Conservation (phyloP, 2,329 filamentous ascomycete genomes). For the Alternaria tenuissima region DNA sequence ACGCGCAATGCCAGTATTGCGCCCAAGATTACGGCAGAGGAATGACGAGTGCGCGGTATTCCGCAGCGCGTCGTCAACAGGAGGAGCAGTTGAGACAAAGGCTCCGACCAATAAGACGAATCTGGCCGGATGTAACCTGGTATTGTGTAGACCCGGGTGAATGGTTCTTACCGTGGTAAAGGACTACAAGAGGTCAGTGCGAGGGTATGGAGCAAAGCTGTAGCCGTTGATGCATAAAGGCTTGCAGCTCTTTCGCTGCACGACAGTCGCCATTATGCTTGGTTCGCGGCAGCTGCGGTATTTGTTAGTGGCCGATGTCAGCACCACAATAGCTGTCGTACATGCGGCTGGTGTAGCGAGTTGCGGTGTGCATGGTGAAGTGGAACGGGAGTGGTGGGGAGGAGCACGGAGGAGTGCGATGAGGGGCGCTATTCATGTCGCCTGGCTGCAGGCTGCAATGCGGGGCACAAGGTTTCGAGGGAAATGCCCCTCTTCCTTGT, state of each 20-base stretch:
- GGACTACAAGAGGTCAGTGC: constrained; percentile 19
- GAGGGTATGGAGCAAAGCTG: constrained; percentile 13
- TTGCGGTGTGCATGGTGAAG: constrained; percentile 30
- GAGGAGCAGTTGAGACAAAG: background rate
- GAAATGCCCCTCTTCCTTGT: constrained; percentile 18
- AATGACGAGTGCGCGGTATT: constrained; percentile 3
- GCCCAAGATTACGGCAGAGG: constrained; percentile 1
- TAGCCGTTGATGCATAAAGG: constrained; percentile 18
- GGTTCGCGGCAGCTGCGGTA: constrained; percentile 9
- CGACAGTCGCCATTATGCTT: constrained; percentile 6
- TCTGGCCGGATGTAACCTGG: background rate
- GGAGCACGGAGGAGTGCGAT: background rate
- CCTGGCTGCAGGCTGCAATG: constrained; percentile 15
- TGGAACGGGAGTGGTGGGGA: constrained; percentile 15
- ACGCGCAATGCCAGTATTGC: background rate
- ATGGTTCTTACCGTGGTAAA: constrained; percentile 17
- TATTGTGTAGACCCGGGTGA: constrained; percentile 8
- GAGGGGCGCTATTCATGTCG: constrained; percentile 12
- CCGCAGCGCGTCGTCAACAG: background rate
- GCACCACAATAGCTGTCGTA: background rate
- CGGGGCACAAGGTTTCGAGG: constrained; percentile 19
- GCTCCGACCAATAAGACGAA: background rate
- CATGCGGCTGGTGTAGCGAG: constrained; percentile 14
- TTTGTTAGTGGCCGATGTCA: constrained; percentile 15
- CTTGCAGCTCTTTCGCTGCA: constrained; percentile 7